Conservation (phyloP, 805 yeast species). For the Metschnikowia aberdeeniae region DNA sequence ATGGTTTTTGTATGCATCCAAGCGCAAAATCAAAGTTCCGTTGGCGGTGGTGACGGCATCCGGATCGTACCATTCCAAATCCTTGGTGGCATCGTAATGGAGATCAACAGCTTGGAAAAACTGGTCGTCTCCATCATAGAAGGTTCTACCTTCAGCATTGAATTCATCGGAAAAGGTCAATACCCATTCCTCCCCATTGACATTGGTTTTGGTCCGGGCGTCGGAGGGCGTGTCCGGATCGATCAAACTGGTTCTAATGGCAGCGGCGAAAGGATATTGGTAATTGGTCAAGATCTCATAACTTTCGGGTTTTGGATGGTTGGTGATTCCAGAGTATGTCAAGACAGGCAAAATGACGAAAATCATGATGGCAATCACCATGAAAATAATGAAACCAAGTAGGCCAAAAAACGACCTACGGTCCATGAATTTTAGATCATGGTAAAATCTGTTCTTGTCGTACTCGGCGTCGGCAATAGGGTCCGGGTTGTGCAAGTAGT, state of each 20-base stretch:
- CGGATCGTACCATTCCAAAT: conserved; percentile 44
- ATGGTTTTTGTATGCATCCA: conserved; percentile 39
- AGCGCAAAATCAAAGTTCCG: conserved; percentile 32
- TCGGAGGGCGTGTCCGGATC: conserved; percentile 41
- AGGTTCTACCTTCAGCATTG: conserved; percentile 41
- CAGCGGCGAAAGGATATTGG: conserved; percentile 33
- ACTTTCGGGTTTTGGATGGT: conserved; percentile 19
- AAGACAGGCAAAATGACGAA: conserved; percentile 80
- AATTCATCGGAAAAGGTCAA: conserved; percentile 41
- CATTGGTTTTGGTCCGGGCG: conserved; percentile 21
- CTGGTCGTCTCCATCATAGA: conserved; percentile 43
- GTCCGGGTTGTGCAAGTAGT: conserved; percentile 92
- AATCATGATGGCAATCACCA: conserved; percentile 59
- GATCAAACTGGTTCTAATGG: conserved; percentile 32
- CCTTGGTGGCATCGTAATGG: conserved; percentile 40
- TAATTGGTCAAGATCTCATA: conserved; percentile 22
- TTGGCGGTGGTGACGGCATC: conserved; percentile 39
- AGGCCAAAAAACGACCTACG: conserved; percentile 58
- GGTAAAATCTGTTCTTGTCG: conserved; percentile 62
- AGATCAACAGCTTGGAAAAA: conserved; percentile 40
- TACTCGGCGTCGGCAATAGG: conserved; percentile 87
- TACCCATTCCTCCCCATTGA: conserved; percentile 50
- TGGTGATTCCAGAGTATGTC: conserved; percentile 70
- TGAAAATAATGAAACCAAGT: conserved; percentile 54
- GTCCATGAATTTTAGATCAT: conserved; percentile 67